Conservation (phyloP, 139 green algal species). For the Tetradesmus lagerheimii region DNA sequence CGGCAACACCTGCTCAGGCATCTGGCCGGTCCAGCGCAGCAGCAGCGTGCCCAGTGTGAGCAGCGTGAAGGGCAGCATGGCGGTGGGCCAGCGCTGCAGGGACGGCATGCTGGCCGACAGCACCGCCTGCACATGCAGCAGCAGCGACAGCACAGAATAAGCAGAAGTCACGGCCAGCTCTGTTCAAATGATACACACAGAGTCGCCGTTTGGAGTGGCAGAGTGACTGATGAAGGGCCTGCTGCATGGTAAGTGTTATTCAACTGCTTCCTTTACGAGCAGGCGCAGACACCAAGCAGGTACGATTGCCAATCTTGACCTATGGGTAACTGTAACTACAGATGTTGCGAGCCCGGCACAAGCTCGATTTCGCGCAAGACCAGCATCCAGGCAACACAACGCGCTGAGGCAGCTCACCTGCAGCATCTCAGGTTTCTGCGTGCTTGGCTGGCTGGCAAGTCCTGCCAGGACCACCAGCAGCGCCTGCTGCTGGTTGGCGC, state of each 20-base stretch:
- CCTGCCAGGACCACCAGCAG: slow-evolving; percentile 4
- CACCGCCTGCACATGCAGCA: background rate
- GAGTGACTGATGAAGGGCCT: too few relatives aligned
- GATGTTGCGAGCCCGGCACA: too few relatives aligned
- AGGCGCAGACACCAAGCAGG: too few relatives aligned
- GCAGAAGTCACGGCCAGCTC: too few relatives aligned
- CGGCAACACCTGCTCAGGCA: background rate
- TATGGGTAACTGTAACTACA: too few relatives aligned
- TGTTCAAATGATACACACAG: too few relatives aligned
- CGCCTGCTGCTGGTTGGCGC: slow-evolving; percentile 26
- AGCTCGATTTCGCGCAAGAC: too few relatives aligned
- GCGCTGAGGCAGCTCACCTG: background rate
- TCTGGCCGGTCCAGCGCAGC: background rate
- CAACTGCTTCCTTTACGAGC: too few relatives aligned
- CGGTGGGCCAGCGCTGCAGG: background rate
- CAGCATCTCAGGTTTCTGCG: background rate
- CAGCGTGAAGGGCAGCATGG: slow-evolving; percentile 1
- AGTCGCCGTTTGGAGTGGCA: too few relatives aligned
- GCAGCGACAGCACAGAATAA: background rate
- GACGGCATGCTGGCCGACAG: background rate
- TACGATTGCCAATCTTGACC: too few relatives aligned
- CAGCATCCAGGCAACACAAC: background rate
- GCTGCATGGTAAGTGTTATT: too few relatives aligned
- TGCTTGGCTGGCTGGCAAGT: background rate
- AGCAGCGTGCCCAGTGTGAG: background rate